Evolutionary conservation across 495 filamentous ascomycete genomes (phyloP), one percentile per base, ranked within the genome.

Genomic region (Hyaloscypha bicolor): DNA sequence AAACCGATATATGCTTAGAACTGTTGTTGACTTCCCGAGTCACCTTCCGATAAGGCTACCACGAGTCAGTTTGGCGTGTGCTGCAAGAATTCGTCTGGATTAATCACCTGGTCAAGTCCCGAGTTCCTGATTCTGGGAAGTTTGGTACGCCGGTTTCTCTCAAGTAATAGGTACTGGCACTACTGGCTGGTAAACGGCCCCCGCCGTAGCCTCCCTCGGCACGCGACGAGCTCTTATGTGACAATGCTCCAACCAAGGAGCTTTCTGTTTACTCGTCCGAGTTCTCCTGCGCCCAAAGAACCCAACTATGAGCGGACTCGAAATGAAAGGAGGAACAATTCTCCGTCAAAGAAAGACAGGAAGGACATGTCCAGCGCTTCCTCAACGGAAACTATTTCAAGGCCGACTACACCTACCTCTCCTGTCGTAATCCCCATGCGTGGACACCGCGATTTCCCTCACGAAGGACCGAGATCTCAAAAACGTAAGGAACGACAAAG

Each of bases 1-100:
- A 73, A 29, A 73, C 67, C 32, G 65, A 69, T 37, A 74, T 75
- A 55, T 70, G 68, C 42, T 53, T 70, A 66, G 71, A 77, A 69
- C 66, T 75, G 71, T 55, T 72, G 65, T 59, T 66, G 52, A 66
- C 67, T 39, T 22, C 57, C 55, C 51, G 25, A 70, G 60, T 62
- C 12, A 55, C 64, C 51, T 65, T 72, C 70, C 58, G 69, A 72
- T 64, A 64, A 64, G 52, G 35, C 33, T 22, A 19, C 8, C 29
- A 29, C 11, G 19, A 35, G 19, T 19, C 32, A 32, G n/a, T 48
- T 35, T 30, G 33, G 11, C 21, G 8, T 56, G 35, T 3, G 9
- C 51, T 8, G 48, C 6, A 51, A 39, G 33, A 39, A 39, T 29
- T 42, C 52, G 9, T 39, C 9, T n/a, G 12, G 21, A 56, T 9